Evolutionary conservation across 768 basidiomycete species (phyloP).

Genomic region (Rhodotorula taiwanensis): DNA sequence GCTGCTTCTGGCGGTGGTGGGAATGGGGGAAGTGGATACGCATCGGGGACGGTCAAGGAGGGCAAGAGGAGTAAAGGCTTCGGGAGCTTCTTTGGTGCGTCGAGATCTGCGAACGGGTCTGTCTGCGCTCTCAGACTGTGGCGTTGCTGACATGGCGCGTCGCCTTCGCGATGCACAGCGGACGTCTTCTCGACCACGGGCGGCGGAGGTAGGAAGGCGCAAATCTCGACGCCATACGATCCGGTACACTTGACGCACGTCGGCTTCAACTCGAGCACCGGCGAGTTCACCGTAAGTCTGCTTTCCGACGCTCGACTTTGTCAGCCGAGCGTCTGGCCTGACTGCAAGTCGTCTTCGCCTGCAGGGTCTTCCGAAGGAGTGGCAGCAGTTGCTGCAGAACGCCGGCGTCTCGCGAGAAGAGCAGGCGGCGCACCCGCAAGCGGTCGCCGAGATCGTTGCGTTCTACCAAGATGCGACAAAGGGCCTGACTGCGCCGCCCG

Average conservation of each 20-base stretch:
- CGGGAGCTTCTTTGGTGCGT: constrained; percentile 32
- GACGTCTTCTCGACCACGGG: constrained; percentile 35
- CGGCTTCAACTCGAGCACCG: constrained; percentile 96
- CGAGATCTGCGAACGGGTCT: background rate
- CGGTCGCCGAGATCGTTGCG: constrained; percentile 97
- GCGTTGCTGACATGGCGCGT: background rate
- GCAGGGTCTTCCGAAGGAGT: constrained; percentile 85
- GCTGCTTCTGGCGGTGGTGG: background rate
- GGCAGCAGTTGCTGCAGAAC: constrained; percentile 88
- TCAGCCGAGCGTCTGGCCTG: background rate
- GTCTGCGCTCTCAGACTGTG: no score
- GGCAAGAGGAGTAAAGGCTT: constrained; percentile 33
- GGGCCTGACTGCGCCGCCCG: constrained; percentile 52
- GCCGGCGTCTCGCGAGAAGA: constrained; percentile 87
- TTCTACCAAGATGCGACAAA: constrained; percentile 67
- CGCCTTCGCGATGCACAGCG: background rate
- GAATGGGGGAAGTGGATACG: background rate
- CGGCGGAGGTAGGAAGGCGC: constrained; percentile 45
- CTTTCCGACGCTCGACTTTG: background rate
- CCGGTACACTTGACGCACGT: constrained; percentile 99
- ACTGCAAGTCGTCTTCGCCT: background rate
- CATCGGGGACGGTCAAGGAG: background rate
- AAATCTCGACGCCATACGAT: constrained; percentile 97
- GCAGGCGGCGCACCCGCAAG: constrained; percentile 96
- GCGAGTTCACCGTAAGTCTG: constrained; percentile 68